Evolutionary conservation across 257 asterid genomes (phyloP).

Genomic region (Fraxinus anomala): DNA sequence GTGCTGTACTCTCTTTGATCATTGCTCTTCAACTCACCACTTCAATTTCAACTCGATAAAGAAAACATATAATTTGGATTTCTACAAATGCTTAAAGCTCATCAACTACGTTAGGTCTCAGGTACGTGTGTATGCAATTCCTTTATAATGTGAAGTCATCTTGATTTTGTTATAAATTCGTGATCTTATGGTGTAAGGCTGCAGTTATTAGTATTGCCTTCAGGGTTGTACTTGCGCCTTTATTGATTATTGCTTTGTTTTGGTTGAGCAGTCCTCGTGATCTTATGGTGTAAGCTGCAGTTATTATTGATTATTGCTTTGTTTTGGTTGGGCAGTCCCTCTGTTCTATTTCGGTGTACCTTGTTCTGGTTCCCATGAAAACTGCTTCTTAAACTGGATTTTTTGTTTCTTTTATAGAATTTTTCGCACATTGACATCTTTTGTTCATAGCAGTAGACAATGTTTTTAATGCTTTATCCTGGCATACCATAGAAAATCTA

Average conservation of each 20-base stretch:
- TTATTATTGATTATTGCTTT: too few species aligned
- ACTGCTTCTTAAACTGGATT: not conserved
- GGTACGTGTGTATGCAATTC: constrained; percentile 39
- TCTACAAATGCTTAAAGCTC: constrained; percentile 79
- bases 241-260: too few species aligned
- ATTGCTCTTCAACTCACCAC: constrained; percentile 61
- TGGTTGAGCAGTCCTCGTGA: too few species aligned
- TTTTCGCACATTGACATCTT: not conserved
- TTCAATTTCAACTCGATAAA: constrained; percentile 58
- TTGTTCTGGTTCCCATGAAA: not conserved
- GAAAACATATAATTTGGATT: constrained; percentile 54
- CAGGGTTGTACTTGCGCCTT: too few species aligned
- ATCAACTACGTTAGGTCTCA: constrained; percentile 78
- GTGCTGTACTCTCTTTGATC: constrained; percentile 56
- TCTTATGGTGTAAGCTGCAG: too few species aligned
- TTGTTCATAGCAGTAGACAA: not conserved
- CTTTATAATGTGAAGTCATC: not conserved
- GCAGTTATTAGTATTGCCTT: too few species aligned
- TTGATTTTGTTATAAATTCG: not conserved
- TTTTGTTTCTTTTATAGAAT: not conserved
- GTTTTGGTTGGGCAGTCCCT: too few species aligned
- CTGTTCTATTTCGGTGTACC: too few species aligned
- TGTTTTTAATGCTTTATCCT: not conserved
- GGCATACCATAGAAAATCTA: not conserved
- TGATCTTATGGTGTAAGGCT: not conserved